Percentiles rank a stretch among this genome's conserved stretches.
These are phyloP conservation scores for Gnomoniopsis smithogilvyi DNA, from an alignment of 2,329 filamentous ascomycete species.

Conservation along the genomic window DNA sequence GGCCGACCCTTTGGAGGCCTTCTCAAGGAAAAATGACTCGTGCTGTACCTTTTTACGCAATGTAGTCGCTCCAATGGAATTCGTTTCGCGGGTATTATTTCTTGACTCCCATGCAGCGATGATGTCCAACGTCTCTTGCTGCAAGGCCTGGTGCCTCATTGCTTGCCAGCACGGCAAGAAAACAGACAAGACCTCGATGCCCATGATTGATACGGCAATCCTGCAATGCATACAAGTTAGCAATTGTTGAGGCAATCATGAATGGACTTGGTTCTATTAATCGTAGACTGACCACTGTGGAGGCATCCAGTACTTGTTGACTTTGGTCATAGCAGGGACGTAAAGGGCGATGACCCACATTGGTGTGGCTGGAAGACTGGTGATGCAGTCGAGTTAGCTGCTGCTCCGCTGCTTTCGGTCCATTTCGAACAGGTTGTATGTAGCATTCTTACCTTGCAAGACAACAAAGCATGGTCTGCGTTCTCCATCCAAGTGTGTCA, in stretches of 20 bases:
- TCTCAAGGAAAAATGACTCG: conserved; percentile 24
- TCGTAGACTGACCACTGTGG: conserved; percentile 54
- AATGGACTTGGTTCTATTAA: background rate
- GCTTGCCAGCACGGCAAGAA: conserved; percentile 62
- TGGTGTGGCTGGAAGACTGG: conserved; percentile 60
- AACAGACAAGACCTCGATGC: conserved; percentile 62
- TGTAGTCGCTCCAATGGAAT: conserved; percentile 25
- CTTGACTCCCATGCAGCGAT: conserved; percentile 47
- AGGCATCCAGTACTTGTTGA: conserved; percentile 56
- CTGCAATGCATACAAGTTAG: conserved; percentile 25
- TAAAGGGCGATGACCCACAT: conserved; percentile 64
- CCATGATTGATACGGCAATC: conserved; percentile 58
- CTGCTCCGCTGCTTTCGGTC: background rate
- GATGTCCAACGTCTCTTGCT: conserved; percentile 45
- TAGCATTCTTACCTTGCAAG: conserved; percentile 36
- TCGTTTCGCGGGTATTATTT: conserved; percentile 25
- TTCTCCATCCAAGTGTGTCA: conserved; percentile 64
- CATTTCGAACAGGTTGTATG: background rate
- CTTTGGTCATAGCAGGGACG: conserved; percentile 43
- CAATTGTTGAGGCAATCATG: conserved; percentile 21
- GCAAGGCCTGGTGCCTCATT: conserved; percentile 39
- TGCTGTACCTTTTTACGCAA: conserved; percentile 29
- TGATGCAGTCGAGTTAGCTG: background rate
- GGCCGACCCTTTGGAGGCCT: conserved; percentile 18
- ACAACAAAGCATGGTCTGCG: conserved; percentile 56